phyloP scores from a whole-genome alignment of 2,329 filamentous ascomycete species.

The Drechslerella stenobrocha region DNA sequence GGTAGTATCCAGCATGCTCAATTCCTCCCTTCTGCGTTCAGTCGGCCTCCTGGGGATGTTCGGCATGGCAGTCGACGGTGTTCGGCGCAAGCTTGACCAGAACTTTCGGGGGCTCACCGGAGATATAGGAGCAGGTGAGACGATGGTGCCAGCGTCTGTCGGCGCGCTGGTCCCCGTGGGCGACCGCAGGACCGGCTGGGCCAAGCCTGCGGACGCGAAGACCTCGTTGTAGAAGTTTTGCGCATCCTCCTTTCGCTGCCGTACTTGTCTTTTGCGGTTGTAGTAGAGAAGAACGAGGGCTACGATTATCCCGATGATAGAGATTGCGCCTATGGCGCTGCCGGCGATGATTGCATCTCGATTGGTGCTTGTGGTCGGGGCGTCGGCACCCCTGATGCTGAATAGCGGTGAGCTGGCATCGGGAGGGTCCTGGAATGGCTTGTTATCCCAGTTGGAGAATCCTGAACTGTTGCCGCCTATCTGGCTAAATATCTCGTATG shows the following conservation, averaged over 20 bases:
- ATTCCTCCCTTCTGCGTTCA: slow-evolving; percentile 30
- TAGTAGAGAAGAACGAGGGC: slow-evolving; percentile 6
- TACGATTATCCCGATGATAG: slow-evolving; percentile 17
- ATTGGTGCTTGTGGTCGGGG: neutral
- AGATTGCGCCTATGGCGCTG: slow-evolving; percentile 18
- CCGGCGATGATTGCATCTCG: slow-evolving; percentile 32
- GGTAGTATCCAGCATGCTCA: slow-evolving; percentile 21
- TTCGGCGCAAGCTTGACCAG: slow-evolving; percentile 27
- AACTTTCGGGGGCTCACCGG: slow-evolving; percentile 16
- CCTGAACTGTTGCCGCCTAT: slow-evolving; percentile 24
- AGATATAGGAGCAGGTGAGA: slow-evolving; percentile 15
- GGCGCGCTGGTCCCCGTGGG: slow-evolving; percentile 2
- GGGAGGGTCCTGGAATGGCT: slow-evolving; percentile 19
- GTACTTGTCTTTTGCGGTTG: neutral
- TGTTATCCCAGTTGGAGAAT: slow-evolving; percentile 17
- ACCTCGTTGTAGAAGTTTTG: slow-evolving; percentile 38
- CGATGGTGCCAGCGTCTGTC: neutral
- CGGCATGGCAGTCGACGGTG: slow-evolving; percentile 29
- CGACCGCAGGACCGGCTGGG: slow-evolving; percentile 9
- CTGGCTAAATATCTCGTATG: slow-evolving; percentile 15
- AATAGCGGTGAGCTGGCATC: slow-evolving; percentile 30
- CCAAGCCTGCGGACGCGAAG: slow-evolving; percentile 27
- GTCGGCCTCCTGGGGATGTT: slow-evolving; percentile 31
- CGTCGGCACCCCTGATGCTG: neutral
- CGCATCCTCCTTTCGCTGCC: neutral